Percentiles rank a stretch among this genome's conserved stretches.
phyloP scores from a whole-genome alignment of 768 basidiomycete species.

The Rhodotorula taiwanensis region DNA sequence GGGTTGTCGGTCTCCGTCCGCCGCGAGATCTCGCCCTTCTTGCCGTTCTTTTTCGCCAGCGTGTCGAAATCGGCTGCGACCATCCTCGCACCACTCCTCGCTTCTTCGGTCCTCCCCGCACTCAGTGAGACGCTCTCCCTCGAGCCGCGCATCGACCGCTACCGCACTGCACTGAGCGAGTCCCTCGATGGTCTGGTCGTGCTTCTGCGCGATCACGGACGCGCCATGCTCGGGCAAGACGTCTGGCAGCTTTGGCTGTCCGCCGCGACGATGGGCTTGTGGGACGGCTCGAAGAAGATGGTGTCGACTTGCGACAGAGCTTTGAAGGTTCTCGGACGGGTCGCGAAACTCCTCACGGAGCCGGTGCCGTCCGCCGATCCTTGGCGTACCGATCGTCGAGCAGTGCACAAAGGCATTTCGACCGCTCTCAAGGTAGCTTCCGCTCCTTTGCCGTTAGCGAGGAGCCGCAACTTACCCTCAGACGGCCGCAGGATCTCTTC shows the following conservation, averaged over 20 bases:
- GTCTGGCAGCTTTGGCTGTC: slow-evolving; percentile 13
- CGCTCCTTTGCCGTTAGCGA: too few relatives aligned
- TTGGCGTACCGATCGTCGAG: not conserved
- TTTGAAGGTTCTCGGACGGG: slow-evolving; percentile 4
- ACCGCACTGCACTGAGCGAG: slow-evolving; percentile 18
- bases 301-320: slow-evolving; percentile 5
- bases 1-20: slow-evolving; percentile 10
- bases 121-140: slow-evolving; percentile 12
- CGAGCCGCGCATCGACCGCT: slow-evolving; percentile 14
- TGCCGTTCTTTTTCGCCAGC: slow-evolving; percentile 24
- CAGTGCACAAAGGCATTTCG: too few relatives aligned
- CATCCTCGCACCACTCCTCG: slow-evolving; percentile 6
- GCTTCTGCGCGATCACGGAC: not conserved
- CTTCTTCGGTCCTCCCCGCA: not conserved
- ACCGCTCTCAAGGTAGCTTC: too few relatives aligned
- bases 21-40: slow-evolving; percentile 27
- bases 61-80: not conserved
- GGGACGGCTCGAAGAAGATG: slow-evolving; percentile 30
- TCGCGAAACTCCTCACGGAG: slow-evolving; percentile 8
- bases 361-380: not conserved
- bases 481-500: too few relatives aligned
- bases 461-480: too few relatives aligned
- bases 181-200: slow-evolving; percentile 9
- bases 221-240: not conserved
- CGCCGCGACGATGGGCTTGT: slow-evolving; percentile 8